Base-by-base conservation (phyloP, 805 yeast genomes). In the Torulaspora indica region DNA sequence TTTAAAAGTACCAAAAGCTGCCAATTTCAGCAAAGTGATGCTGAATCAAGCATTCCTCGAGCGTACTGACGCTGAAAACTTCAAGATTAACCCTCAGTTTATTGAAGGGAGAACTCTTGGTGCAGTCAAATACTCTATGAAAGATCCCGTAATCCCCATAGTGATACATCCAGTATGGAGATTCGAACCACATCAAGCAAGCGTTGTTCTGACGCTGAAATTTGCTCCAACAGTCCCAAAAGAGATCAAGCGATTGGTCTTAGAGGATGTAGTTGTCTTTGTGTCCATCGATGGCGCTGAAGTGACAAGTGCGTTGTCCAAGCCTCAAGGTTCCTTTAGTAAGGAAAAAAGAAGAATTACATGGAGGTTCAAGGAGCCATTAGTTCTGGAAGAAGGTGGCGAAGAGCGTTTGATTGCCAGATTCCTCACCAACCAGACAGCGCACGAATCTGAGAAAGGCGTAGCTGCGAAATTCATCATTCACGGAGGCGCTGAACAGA, bases 261-360 rank as follows among this genome's bases (percentile, higher is more conserved):
- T 72, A 50, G 68, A 68, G 13, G 69, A 68, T 40, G 57, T 71
- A 17, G 55, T 60, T 2, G 69, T 78, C 5, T 63, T 68, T 24
- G 72, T 86, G 36, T 70, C 80, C n/a, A 79, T 83, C 53, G 69
- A 73, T 13, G 84, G 82, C 29, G 82, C 85, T 8, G 74, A 78
- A 13, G 75, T 83, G 3, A 69, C 80, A 1, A 73, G 82, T 15
- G 97, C 96, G 0, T 80, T 89, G 49, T 84, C 95, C 3, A 87
- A 85, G 61, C 98, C 98, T 4, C 81, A 85, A 44, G 98, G 97
- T 45, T 78, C 95, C 1, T 91, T 89, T 72, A 87, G 83, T 66
- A 83, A 79, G 58, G 97, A 89, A 41, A 81, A 79, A 59, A 82
- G 79, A 54, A 78, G 97, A 66, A 82, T 93, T 46, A 82, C 93